Percentiles rank a stretch among this genome's conserved stretches.
Conservation (phyloP, 1,284 basidiomycete species). For the Omphalotus olearius region DNA sequence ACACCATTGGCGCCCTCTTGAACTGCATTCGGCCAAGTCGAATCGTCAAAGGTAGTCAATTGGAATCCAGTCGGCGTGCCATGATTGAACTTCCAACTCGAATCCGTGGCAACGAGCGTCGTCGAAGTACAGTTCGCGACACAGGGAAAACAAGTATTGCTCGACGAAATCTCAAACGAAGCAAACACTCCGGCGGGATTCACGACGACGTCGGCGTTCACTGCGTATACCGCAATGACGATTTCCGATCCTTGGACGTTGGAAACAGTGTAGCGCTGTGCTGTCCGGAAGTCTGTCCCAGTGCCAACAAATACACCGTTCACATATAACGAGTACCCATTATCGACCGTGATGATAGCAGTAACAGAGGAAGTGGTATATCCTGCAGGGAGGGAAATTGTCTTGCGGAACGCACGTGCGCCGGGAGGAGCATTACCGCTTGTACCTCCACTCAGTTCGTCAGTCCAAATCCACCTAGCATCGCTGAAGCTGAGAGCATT, state of each 20-base stretch:
- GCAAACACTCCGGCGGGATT: conserved; percentile 18
- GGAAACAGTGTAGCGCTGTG: conserved; percentile 15
- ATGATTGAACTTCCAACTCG: conserved; percentile 13
- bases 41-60: conserved; percentile 16
- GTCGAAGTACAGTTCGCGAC: conserved; percentile 12
- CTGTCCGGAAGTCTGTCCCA: conserved; percentile 11
- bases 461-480: conserved; percentile 20
- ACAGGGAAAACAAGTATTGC: not conserved
- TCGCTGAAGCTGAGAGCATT: conserved; percentile 6
- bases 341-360: conserved; percentile 16
- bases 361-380: conserved; percentile 13
- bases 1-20: conserved; percentile 2
- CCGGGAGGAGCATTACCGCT: conserved; percentile 15
- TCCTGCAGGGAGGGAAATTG: conserved; percentile 13
- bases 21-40: conserved; percentile 14
- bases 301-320: conserved; percentile 16
- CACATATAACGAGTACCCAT: conserved; percentile 17
- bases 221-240: conserved; percentile 16
- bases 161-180: conserved; percentile 13
- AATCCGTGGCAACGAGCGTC: conserved; percentile 10
- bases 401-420: conserved; percentile 18
- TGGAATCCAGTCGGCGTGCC: conserved; percentile 15
- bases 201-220: conserved; percentile 5
- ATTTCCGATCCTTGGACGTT: conserved; percentile 8
- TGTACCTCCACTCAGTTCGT: conserved; percentile 10